Conservation (phyloP, 805 yeast species). For the Ogataea dorogensis region DNA sequence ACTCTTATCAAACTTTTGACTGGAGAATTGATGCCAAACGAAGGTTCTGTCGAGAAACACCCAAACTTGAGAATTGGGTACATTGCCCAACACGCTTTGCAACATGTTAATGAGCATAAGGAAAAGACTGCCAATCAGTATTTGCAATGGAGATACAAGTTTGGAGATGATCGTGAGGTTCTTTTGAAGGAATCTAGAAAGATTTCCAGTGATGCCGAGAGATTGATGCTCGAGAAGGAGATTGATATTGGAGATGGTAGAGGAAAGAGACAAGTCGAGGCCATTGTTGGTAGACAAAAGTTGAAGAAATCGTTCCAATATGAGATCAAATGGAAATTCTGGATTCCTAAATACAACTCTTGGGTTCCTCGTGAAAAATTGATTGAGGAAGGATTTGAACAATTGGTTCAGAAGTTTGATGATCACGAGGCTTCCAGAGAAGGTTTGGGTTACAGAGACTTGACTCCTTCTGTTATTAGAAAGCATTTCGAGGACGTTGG, state of each 20-base stretch:
- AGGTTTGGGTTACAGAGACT: slow-evolving; percentile 96
- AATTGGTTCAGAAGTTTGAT: slow-evolving; percentile 89
- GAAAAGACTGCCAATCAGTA: slow-evolving; percentile 98
- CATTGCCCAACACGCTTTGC: slow-evolving; percentile 97
- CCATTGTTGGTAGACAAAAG: slow-evolving; percentile 95
- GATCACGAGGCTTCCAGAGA: slow-evolving; percentile 99
- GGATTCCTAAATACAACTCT: slow-evolving; percentile 90
- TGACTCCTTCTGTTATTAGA: slow-evolving; percentile 87
- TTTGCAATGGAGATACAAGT: slow-evolving; percentile 96
- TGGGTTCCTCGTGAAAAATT: slow-evolving; percentile 87
- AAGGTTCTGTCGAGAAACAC: slow-evolving; percentile 93
- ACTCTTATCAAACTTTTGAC: slow-evolving; percentile 91
- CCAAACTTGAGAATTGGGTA: slow-evolving; percentile 97
- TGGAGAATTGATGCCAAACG: slow-evolving; percentile 83
- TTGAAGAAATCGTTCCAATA: slow-evolving; percentile 95
- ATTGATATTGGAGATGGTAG: slow-evolving; percentile 79
- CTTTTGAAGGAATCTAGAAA: slow-evolving; percentile 90
- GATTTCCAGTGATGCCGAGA: slow-evolving; percentile 69
- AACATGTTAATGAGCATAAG: slow-evolving; percentile 95
- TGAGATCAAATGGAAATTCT: slow-evolving; percentile 90
- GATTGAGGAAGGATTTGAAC: slow-evolving; percentile 80
- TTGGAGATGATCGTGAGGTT: slow-evolving; percentile 98
- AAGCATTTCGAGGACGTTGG: slow-evolving; percentile 98
- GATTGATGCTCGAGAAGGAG: slow-evolving; percentile 70
- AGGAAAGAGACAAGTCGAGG: slow-evolving; percentile 87